Evolutionary conservation across 2,329 filamentous ascomycete species (phyloP).

Genomic region (Furcasterigmium furcatum): DNA sequence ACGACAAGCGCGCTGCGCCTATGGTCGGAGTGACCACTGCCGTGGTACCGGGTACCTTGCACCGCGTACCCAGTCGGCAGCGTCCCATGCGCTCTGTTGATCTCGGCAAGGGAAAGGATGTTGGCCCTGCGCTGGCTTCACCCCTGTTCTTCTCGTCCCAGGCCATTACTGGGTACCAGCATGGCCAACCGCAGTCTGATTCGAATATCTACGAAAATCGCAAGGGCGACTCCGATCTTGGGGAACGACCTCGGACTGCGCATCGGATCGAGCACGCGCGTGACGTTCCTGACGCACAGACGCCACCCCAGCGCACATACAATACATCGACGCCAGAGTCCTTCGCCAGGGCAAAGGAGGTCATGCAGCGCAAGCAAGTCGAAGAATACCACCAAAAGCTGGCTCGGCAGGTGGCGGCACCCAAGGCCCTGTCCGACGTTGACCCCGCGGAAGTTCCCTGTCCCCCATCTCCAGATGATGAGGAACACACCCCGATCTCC

Average conservation of each 20-base stretch:
- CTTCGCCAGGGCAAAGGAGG: constrained; percentile 31
- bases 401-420: constrained; percentile 19
- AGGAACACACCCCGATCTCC: constrained; percentile 28
- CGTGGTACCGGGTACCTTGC: constrained; percentile 58
- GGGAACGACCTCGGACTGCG: constrained; percentile 45
- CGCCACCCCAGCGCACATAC: constrained; percentile 28
- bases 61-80: constrained; percentile 30
- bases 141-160: constrained; percentile 35
- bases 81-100: constrained; percentile 45
- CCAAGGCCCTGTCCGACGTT: constrained; percentile 11
- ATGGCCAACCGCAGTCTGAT: constrained; percentile 40
- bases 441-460: constrained; percentile 31
- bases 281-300: constrained; percentile 28
- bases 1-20: constrained; percentile 62
- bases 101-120: constrained; percentile 22
- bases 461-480: constrained; percentile 43
- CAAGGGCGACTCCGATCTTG: constrained; percentile 27
- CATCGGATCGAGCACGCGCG: constrained; percentile 34
- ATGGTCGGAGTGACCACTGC: constrained; percentile 62
- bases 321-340: constrained; percentile 36
- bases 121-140: constrained; percentile 25
- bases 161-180: constrained; percentile 35
- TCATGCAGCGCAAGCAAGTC: constrained; percentile 24
- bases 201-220: constrained; percentile 37
- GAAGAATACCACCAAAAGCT: constrained; percentile 27